Evolutionary conservation across 2,329 filamentous ascomycete species (phyloP), one percentile per base, ranked within the genome.

Genomic region (Chaetomiaceae sp.): DNA sequence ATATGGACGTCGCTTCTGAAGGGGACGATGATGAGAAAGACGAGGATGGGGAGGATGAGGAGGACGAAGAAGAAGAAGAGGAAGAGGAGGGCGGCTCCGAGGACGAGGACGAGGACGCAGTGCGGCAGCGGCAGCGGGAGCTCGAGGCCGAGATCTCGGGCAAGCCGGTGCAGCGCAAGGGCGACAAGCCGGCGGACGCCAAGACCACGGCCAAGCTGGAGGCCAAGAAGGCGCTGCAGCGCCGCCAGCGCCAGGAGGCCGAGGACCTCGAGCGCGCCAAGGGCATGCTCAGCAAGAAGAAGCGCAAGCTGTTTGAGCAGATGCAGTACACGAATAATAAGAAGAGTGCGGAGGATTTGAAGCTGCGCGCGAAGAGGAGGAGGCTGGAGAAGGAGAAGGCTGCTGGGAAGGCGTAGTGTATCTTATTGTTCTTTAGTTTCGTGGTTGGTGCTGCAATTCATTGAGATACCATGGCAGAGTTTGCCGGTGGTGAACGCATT

Each of bases 231-330:
- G 79, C 79, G 58, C 72, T 83, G 24, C 75, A 78, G 56, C 84
- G 84, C 71, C 83, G 86, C 68, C 78, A 81, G 29, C 78, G 81
- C 50, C 76, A 82, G 60, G 86, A 93, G 62, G 83, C 85, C 4
- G 93, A 97, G 67, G 90, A 97, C 60, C 68, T 94, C 48, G 89
- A 95, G 67, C 78, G 91, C 53, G 84, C 88, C 65, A 96, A 95
- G 80, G 93, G 94, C 72, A 98, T 98, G 93, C 83, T 97, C 74
- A 87, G 86, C 67, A 87, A 94, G 68, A 93, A 94, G 79, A 98
- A 97, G 82, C 78, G 93, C 61, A 96, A 96, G 81, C 73, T 96
- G 61, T 85, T 91, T 57, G 93, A 97, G 74, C 93, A 96, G 74
- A 98, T 98, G 88, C 77, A 89, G 62, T 94, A 95, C 69, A 89